These are phyloP conservation scores for Urochloa ruziziensis DNA, from an alignment of 176 grass and related monocot genomes.

Conservation along the genomic window DNA sequence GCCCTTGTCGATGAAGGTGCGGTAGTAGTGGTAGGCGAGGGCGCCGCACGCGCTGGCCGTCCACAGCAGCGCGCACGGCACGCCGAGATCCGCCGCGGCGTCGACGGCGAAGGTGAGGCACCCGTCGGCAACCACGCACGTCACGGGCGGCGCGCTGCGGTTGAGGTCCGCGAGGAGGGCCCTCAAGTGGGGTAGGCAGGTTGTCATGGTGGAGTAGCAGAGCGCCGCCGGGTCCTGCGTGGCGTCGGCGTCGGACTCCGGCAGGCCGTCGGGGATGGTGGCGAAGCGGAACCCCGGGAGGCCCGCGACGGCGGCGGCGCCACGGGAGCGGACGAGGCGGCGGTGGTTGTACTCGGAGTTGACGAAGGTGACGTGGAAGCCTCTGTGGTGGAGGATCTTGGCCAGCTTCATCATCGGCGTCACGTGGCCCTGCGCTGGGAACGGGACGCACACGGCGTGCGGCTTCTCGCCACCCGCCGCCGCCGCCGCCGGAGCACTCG, in stretches of 20 bases:
- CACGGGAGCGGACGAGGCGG: slow-evolving; percentile 2
- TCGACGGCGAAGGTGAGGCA: slow-evolving; percentile 47
- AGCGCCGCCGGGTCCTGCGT: slow-evolving; percentile 20
- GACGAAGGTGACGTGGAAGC: slow-evolving; percentile 63
- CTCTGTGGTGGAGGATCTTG: slow-evolving; percentile 44
- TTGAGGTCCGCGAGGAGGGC: slow-evolving; percentile 7
- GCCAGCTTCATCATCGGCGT: slow-evolving; percentile 54
- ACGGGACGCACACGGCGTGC: slow-evolving; percentile 46
- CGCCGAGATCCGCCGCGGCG: slow-evolving; percentile 15
- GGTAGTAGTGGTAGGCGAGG: slow-evolving; percentile 46
- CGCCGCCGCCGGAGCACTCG: neutral
- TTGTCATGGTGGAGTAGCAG: neutral
- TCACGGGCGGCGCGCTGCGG: slow-evolving; percentile 3
- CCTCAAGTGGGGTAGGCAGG: neutral
- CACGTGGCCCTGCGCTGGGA: slow-evolving; percentile 41
- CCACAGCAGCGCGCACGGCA: slow-evolving; percentile 42
- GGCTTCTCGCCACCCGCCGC: slow-evolving; percentile 1
- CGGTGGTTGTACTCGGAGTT: slow-evolving; percentile 66
- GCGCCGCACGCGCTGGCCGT: slow-evolving; percentile 43
- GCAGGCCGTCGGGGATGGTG: slow-evolving; percentile 40
- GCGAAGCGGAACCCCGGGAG: slow-evolving; percentile 28
- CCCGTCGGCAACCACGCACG: slow-evolving; percentile 36
- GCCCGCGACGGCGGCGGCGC: neutral
- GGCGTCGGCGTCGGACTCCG: slow-evolving; percentile 12
- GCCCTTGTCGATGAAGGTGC: slow-evolving; percentile 15